Base-by-base conservation (phyloP, 2,329 filamentous ascomycete species). In the Arthroderma sp. region DNA sequence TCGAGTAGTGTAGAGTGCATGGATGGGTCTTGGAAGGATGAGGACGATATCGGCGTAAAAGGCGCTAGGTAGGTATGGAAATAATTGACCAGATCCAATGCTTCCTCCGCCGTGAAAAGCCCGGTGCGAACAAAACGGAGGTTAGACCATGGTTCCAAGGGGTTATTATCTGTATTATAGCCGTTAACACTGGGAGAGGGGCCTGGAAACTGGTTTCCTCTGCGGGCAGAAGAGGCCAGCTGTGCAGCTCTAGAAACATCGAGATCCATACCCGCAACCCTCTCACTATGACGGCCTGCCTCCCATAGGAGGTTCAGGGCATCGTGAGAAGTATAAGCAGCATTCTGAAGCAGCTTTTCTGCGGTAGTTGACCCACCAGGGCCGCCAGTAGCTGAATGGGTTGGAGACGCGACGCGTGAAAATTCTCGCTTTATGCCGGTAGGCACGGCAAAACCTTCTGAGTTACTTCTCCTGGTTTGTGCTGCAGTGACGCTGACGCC, bases 51-150 rank as follows among this genome's bases (percentile, higher is more conserved):
- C 1, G 87, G 87, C 1, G 87, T 94, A 56, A 94, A 71, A 0
- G 86, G 86, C 2, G 85, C 86, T 4, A 94, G 71, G 54, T 84
- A 86, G 51, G 79, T 77, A 66, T 93, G 94, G 65, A 94, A 94
- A 65, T 94, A 94, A 58, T 87, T 80, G 48, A 94, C 83, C 55
- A 94, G 93, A 40, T 80, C 78, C 55, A 94, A 83, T 22, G 84
- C 87, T 62, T 94, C 87, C 49, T 81, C 77, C 1, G 86, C 82
- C 0, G 86, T 91, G 61, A 94, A 88, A 85, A 86, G 94, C 5
- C 87, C 87, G 10, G 85, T 85, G 42, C 85, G 78, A 11, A 94
- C 87, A 60, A 94, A 94, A 36, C 86, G 79, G 61, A 93, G 88
- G 50, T 83, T 73, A 1, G 78, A 75, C 87, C 87, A 94, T 7